Base-by-base conservation (phyloP, 164 flowering plant species). In the Umbellularia californica region DNA sequence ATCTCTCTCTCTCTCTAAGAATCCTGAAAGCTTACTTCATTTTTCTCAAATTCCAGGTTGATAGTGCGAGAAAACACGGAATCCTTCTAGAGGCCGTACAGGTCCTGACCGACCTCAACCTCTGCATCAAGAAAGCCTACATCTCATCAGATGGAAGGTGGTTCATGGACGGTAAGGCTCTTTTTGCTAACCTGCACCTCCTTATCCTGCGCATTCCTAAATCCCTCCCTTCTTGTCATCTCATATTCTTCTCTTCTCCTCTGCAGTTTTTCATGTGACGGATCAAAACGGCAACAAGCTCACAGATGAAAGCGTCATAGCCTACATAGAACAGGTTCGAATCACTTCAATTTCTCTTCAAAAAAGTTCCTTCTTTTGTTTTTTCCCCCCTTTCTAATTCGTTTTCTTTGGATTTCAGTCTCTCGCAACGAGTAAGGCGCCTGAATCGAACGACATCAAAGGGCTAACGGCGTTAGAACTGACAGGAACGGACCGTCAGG, bases 121-220 rank as follows among this genome's bases (percentile, higher is more conserved):
- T 95, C 71, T 75, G 82, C 64, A 81, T 94, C 19, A 86, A 85
- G 3, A 94, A 94, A 76, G 97, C 97, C 58, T 94, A 94, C 70
- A 91, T 94, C 7, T 89, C 94, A 63, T 92, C 95, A 67, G 98
- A 94, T 83, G 97, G 97, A 50, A 85, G 92, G 65, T 94, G 98
- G 98, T 91, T 92, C 84, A 94, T 94, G 97, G 97, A 94, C 77
- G 97, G 98, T 94, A 83, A 77, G 71, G 10, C 55, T 66, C 13
- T 3, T 41, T 2, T 41, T 2, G 62, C 77, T 69, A 63, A 35
- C 22, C 17, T 72, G 71, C 76, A 58, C 71, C 33, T 20, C 12
- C 25, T 14, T 75, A 41, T 68, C 47, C 62, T 25, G 19, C 5
- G 27, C 51, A 0, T 12, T 3, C 28, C 71, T n/a, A 25, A 6